Conservation (phyloP, 345 rosid genomes). For the Eutrema yunnanense region DNA sequence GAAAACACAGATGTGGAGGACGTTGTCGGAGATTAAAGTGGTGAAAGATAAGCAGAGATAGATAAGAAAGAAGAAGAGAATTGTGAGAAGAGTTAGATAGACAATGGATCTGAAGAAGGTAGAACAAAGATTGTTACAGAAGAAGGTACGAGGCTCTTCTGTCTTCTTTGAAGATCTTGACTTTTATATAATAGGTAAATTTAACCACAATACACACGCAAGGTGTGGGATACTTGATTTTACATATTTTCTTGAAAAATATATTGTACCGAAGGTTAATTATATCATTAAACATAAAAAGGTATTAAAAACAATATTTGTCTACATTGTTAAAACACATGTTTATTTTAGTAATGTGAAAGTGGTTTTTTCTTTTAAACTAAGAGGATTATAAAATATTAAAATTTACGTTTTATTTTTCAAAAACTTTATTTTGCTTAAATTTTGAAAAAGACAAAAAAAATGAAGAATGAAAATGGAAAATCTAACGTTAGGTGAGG, state of each 20-base stretch:
- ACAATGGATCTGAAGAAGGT: slow-evolving; percentile 3
- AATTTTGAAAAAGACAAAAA: not conserved
- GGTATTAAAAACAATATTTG: not conserved
- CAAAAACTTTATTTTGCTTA: not conserved
- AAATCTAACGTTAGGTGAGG: not conserved
- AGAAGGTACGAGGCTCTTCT: not conserved
- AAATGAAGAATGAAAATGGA: not conserved
- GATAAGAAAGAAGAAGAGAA: slow-evolving; percentile 44
- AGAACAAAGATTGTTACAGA: not conserved
- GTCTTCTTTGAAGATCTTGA: slow-evolving; percentile 9
- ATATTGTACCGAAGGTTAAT: not conserved
- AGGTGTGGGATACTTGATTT: not conserved
- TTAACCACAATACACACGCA: not conserved
- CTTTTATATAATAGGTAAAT: not conserved
- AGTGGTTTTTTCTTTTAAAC: not conserved
- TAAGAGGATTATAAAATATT: not conserved
- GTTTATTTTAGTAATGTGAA: not conserved
- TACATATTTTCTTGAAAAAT: not conserved
- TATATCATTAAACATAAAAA: not conserved
- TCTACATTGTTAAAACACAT: not conserved
- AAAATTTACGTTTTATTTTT: not conserved
- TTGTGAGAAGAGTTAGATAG: slow-evolving; percentile 45
- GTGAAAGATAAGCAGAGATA: slow-evolving; percentile 46
- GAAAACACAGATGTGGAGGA: too few relatives aligned
- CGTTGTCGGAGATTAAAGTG: slow-evolving; percentile 41